phyloP scores from a whole-genome alignment of 805 yeast species.

The Ogataea nitratoaversa region DNA sequence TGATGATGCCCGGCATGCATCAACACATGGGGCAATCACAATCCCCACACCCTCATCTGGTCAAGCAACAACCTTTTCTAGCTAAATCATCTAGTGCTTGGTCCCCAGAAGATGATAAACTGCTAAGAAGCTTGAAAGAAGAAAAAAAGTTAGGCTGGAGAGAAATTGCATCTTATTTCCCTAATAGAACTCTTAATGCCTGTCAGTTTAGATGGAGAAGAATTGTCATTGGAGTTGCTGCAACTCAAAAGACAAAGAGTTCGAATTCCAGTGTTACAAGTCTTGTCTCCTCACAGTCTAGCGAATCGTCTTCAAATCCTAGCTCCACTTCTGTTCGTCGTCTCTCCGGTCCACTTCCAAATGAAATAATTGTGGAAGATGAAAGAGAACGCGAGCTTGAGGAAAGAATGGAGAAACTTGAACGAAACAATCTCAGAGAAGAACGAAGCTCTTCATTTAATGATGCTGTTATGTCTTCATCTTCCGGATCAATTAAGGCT shows the following conservation, averaged over 20 bases:
- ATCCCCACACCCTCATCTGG: not conserved
- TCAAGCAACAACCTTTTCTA: constrained; percentile 1
- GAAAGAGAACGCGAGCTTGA: not conserved
- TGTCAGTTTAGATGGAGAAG: constrained; percentile 90
- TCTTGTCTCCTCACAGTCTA: not conserved
- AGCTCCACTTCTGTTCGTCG: not conserved
- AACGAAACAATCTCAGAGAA: not conserved
- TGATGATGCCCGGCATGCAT: too few species aligned
- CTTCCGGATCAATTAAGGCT: not conserved
- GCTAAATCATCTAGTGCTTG: constrained; percentile 46
- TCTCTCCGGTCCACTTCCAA: not conserved
- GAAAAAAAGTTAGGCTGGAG: constrained; percentile 85
- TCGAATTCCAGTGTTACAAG: not conserved
- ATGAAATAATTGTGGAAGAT: not conserved
- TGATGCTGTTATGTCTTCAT: too few species aligned
- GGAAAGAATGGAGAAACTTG: not conserved
- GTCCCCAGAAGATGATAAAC: constrained; percentile 73
- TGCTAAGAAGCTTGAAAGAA: constrained; percentile 74
- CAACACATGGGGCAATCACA: not conserved
- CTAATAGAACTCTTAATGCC: constrained; percentile 81
- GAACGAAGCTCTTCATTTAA: not conserved
- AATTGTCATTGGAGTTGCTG: constrained; percentile 36
- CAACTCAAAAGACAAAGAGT: constrained; percentile 5
- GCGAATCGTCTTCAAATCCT: not conserved
- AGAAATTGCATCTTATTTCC: constrained; percentile 75